phyloP scores from a whole-genome alignment of 129 eudicot genomes.

The Saussurea involucrata region DNA sequence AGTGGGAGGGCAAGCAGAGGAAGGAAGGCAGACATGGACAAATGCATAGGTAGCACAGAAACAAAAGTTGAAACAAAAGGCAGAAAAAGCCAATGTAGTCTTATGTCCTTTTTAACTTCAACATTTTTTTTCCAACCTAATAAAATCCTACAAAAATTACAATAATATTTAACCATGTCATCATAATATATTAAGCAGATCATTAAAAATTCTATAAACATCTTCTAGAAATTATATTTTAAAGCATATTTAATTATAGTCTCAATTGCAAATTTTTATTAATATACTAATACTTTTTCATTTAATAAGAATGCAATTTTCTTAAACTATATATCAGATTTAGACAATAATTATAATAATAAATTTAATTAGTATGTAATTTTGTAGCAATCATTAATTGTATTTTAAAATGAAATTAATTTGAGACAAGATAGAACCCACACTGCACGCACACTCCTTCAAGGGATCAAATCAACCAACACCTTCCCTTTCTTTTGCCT shows the following conservation, averaged over 20 bases:
- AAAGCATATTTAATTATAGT: not conserved
- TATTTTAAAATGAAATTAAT: not conserved
- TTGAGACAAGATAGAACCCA: not conserved
- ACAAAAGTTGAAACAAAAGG: constrained; percentile 44
- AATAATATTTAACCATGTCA: not conserved
- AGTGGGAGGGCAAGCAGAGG: constrained; percentile 26
- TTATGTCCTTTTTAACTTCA: constrained; percentile 36
- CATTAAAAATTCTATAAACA: not conserved
- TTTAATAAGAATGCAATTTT: no score
- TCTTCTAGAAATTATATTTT: not conserved
- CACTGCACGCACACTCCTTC: not conserved
- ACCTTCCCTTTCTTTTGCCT: not conserved
- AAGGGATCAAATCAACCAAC: not conserved
- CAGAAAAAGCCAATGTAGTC: constrained; percentile 36
- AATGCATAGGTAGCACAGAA: constrained; percentile 47
- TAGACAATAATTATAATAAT: not conserved
- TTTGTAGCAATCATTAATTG: not conserved
- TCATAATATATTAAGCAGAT: not conserved
- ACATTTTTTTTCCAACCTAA: constrained; percentile 20
- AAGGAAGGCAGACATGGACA: constrained; percentile 36
- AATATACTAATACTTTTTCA: not conserved
- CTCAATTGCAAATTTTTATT: not conserved
- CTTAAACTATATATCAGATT: not conserved
- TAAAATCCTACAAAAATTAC: constrained; percentile 13
- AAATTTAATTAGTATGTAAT: not conserved